Conservation (phyloP, 2,329 filamentous ascomycete species). For the Penicillium sp. region DNA sequence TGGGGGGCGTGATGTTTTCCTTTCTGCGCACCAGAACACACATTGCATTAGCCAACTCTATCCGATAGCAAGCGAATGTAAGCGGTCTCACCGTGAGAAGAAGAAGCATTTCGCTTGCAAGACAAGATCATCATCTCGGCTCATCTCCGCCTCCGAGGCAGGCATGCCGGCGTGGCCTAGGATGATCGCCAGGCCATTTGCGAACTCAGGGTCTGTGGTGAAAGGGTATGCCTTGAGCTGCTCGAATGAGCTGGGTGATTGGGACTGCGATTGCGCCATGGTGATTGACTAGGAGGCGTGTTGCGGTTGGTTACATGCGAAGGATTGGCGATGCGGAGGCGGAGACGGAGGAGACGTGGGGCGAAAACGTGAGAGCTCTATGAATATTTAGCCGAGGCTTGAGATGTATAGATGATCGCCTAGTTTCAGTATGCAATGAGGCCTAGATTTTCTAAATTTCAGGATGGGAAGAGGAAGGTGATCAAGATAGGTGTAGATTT, state of each 20-base stretch:
- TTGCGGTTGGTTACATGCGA: not conserved
- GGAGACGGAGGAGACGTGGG: conserved; percentile 12
- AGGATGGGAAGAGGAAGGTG: not conserved
- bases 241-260: conserved; percentile 29
- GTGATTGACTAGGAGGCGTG: not conserved
- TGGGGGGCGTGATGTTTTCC: conserved; percentile 40
- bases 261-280: conserved; percentile 12
- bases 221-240: conserved; percentile 44
- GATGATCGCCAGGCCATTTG: conserved; percentile 49
- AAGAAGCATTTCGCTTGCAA: conserved; percentile 52
- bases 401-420: not conserved
- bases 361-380: not conserved
- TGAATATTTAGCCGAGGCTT: conserved; percentile 12
- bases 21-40: conserved; percentile 31
- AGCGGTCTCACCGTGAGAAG: conserved; percentile 43
- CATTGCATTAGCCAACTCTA: not conserved
- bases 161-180: conserved; percentile 44
- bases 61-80: not conserved
- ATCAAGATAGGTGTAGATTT: not conserved
- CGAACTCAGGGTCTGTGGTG: conserved; percentile 46
- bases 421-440: too few relatives aligned
- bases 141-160: conserved; percentile 42
- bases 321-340: not conserved
- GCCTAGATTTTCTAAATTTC: not conserved
- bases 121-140: conserved; percentile 44